Percentiles rank a stretch among this genome's conserved stretches.
These are phyloP conservation scores for Penicillium sp. DNA, from an alignment of 2,329 filamentous ascomycete species.

Conservation along the genomic window DNA sequence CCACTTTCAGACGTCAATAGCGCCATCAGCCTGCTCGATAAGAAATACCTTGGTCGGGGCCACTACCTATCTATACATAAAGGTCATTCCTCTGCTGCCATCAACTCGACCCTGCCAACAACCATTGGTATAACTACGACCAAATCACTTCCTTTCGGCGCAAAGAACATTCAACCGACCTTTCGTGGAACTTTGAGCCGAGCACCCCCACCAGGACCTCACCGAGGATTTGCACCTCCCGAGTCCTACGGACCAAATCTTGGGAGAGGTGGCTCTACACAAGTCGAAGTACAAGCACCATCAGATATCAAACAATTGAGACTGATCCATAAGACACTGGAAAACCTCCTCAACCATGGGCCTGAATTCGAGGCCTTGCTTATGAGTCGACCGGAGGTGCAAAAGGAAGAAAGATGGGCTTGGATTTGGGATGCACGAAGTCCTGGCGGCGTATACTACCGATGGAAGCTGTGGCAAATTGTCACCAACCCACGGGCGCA, in stretches of 20 bases:
- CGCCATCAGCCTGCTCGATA: constrained; percentile 75
- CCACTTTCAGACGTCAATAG: constrained; percentile 81
- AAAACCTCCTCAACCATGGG: constrained; percentile 75
- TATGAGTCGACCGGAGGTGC: constrained; percentile 82
- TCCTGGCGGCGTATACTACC: constrained; percentile 82
- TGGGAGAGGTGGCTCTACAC: constrained; percentile 55
- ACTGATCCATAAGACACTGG: constrained; percentile 85
- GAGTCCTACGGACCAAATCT: constrained; percentile 62
- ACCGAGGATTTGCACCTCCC: constrained; percentile 73
- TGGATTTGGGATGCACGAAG: constrained; percentile 90
- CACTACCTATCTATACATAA: constrained; percentile 78
- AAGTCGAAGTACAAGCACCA: constrained; percentile 74
- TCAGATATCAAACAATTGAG: constrained; percentile 75
- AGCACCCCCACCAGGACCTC: constrained; percentile 50
- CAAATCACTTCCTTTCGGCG: constrained; percentile 72
- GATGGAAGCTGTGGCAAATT: constrained; percentile 87
- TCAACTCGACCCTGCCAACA: constrained; percentile 57
- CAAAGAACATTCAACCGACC: constrained; percentile 61
- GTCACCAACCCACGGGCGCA: constrained; percentile 63
- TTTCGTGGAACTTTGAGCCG: constrained; percentile 51
- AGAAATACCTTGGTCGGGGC: constrained; percentile 81
- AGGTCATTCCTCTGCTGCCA: constrained; percentile 75
- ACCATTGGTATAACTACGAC: constrained; percentile 50
- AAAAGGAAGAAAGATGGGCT: constrained; percentile 85
- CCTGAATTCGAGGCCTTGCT: constrained; percentile 88